Evolutionary conservation across 2,329 filamentous ascomycete genomes (phyloP), one percentile per base, ranked within the genome.

Genomic region (Xylariaceae sp.): DNA sequence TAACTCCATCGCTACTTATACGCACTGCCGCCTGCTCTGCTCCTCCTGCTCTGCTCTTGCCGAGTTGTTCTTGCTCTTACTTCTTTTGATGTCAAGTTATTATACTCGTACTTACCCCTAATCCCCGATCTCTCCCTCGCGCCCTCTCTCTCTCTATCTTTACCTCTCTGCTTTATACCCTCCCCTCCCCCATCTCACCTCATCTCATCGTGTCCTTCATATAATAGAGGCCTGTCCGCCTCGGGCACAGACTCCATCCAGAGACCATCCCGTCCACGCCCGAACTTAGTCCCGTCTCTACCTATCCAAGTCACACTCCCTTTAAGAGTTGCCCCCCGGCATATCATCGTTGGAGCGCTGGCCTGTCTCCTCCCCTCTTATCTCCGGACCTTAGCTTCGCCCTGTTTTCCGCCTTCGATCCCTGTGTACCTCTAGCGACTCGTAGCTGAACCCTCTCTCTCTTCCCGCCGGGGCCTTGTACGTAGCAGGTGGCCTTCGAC

Each of bases 41-140:
- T 13, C 37, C 9, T 42, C 37, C 37, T 42, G 23, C 23, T 30
- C 23, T 30, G 53, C 59, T 23, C 47, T 55, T 54, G 23, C 35
- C 34, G 57, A 54, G 59, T 58, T 60, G 35, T 39, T 54, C 50
- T 49, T 53, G 23, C 23, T 42, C 8, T 42, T 42, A 42, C 37
- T 57, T 60, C 62, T 54, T 58, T 50, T 53, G 53, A 60, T 63
- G 65, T 66, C 64, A 68, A 68, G 66, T 63, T 67, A 62, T 18
- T 67, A 30, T 30, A 30, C 23, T 30, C 23, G 23, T 30, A 4
- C 61, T 57, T 53, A 48, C 6, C 61, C 57, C 60, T 58, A 13
- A 44, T 47, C 64, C 56, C 54, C 11, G 4, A 42, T 42, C 37
- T 13, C 37, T 42, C 37, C 37, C 37, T 13, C 23, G 23, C 23